Base-by-base conservation (phyloP, 805 yeast species). In the Metschnikowia lachancei region DNA sequence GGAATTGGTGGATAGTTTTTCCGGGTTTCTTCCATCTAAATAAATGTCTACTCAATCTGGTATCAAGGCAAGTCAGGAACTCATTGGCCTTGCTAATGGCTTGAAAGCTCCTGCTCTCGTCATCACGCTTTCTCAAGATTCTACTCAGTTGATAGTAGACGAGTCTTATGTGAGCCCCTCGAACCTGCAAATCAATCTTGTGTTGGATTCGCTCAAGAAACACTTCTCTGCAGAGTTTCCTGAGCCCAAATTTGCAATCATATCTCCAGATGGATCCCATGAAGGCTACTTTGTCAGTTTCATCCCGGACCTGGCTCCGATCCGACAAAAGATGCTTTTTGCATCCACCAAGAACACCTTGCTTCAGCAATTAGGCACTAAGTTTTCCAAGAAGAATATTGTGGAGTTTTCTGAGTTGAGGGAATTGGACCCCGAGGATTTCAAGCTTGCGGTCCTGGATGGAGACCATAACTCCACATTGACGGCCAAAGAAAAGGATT, bases 291-390 rank as follows among this genome's bases (percentile, higher is more conserved):
- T 92, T 57, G 77, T 90, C 38, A 81, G 94, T 17, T 91, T 76
- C 67, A 91, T 92, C 43, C 97, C 99, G 0, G 97, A 92, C 62
- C 65, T 65, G 41, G 87, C 97, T 8, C 81, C 83, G 2, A 91
- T 92, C 32, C 78, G 90, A 47, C 75, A 78, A 46, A 94, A 92
- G 64, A 94, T 94, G 97, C 73, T 94, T 40, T 94, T 91, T 63
- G 98, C 98, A 4, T 87, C 97, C 2, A 83, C 95, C 10, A 88
- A 88, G 51, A 85, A 81, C 62, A 81, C 94, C 1, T 65, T 94
- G 31, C 67, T 87, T 46, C 80, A 86, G 55, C 83, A 85, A 51
- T 72, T 92, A 33, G 97, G 97, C 8, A 76, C 77, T 4, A 76
- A 75, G 46, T 78, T 83, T 63, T 59, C 69, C 33, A 75, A 76